These are phyloP conservation scores for Amylocarpus encephaloides DNA, from an alignment of 2,329 filamentous ascomycete species.

Conservation along the genomic window DNA sequence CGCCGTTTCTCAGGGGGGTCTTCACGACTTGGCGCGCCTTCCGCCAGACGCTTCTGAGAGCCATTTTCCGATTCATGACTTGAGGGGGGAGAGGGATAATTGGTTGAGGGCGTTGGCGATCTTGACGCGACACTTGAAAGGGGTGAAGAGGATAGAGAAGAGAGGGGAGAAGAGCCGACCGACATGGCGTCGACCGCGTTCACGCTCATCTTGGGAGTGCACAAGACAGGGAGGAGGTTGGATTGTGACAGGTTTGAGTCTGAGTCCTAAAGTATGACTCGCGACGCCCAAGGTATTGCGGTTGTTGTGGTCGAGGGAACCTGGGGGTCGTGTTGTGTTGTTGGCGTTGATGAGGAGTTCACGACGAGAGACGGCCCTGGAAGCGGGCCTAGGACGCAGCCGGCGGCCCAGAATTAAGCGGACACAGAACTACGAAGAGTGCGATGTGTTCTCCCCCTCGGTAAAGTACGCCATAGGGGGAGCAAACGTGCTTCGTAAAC, in stretches of 20 bases:
- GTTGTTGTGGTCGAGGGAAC: too few species aligned
- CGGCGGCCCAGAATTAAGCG: too few species aligned
- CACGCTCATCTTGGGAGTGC: neutral
- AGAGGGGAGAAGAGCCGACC: conserved; percentile 3
- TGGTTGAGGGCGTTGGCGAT: conserved; percentile 28
- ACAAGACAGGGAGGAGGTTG: neutral
- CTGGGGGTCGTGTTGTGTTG: too few species aligned
- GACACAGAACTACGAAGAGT: too few species aligned
- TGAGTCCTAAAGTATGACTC: neutral
- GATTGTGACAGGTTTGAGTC: neutral
- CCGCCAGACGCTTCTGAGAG: conserved; percentile 7
- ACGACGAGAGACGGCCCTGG: too few species aligned
- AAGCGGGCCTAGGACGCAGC: too few species aligned
- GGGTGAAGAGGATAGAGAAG: conserved; percentile 28
- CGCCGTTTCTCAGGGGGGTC: conserved; percentile 68
- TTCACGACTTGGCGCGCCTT: conserved; percentile 18
- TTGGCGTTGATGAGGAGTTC: too few species aligned
- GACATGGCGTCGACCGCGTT: conserved; percentile 2
- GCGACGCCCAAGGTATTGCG: too few species aligned
- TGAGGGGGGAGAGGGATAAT: conserved; percentile 29
- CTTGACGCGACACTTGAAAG: conserved; percentile 32
- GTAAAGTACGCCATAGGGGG: too few species aligned
- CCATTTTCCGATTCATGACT: conserved; percentile 24
- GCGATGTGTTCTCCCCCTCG: too few species aligned
- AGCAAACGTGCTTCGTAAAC: too few species aligned